Conservation (phyloP, 2,329 filamentous ascomycete genomes). For the Cercospora zeina region DNA sequence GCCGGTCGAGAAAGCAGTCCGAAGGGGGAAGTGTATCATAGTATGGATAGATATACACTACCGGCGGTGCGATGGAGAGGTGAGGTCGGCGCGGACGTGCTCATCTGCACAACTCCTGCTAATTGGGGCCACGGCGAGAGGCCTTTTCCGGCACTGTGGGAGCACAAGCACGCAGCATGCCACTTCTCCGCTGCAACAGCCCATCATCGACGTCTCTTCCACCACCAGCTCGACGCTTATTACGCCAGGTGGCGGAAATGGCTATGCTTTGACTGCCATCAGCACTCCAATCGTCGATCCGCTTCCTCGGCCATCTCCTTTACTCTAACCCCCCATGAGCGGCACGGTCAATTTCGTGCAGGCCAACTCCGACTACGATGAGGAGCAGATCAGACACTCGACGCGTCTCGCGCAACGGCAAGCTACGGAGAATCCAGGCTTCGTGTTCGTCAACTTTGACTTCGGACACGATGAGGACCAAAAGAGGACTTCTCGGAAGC, state of each 20-base stretch:
- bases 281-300: neutral
- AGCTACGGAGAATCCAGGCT: slow-evolving; percentile 19
- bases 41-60: too few species aligned
- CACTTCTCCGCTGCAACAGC: neutral
- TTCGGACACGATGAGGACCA: slow-evolving; percentile 18
- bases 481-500: slow-evolving; percentile 21
- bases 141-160: neutral
- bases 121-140: neutral
- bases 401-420: slow-evolving; percentile 18
- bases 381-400: slow-evolving; percentile 21
- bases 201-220: neutral
- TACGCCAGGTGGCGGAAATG: neutral
- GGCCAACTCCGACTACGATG: slow-evolving; percentile 27
- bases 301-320: neutral
- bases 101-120: too few species aligned
- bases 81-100: neutral
- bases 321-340: slow-evolving; percentile 12
- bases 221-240: neutral
- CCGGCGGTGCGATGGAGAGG: neutral
- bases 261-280: neutral
- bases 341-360: slow-evolving; percentile 23
- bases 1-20: neutral
- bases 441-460: slow-evolving; percentile 29
- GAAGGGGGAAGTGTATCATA: neutral
- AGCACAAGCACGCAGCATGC: neutral